phyloP scores from a whole-genome alignment of 257 asterid species.

The Solanum dulcamara region DNA sequence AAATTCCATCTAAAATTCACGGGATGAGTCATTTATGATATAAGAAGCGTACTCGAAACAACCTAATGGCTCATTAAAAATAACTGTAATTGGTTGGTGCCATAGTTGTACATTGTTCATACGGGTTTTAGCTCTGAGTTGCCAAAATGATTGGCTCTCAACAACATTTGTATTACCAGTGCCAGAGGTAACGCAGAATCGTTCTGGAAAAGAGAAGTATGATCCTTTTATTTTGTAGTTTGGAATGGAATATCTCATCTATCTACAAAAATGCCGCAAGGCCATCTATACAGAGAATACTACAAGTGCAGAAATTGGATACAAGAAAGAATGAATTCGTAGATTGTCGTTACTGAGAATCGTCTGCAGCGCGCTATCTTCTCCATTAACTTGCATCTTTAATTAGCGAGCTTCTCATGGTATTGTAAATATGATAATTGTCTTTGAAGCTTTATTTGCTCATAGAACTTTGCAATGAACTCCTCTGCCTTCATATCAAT shows the following conservation, averaged over 20 bases:
- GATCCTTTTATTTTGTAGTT: neutral
- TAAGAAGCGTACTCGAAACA: too few relatives aligned
- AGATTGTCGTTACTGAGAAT: neutral
- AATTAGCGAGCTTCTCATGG: slow-evolving; percentile 5
- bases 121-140: too few relatives aligned
- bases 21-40: too few relatives aligned
- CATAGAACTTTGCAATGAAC: slow-evolving; percentile 63
- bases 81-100: neutral
- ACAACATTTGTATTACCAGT: neutral
- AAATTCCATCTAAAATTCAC: too few relatives aligned
- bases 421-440: slow-evolving; percentile 22
- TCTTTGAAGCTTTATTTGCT: slow-evolving; percentile 65
- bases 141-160: neutral
- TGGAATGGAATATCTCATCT: neutral
- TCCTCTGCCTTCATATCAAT: slow-evolving; percentile 71
- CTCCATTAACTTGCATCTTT: slow-evolving; percentile 7
- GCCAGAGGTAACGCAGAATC: neutral
- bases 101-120: neutral
- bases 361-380: neutral
- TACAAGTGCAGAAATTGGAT: neutral
- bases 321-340: neutral
- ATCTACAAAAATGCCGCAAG: neutral
- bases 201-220: neutral
- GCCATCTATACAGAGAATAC: neutral
- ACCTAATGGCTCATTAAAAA: too few relatives aligned